These are phyloP conservation scores for Talaromyces amestolkiae DNA, from an alignment of 2,329 filamentous ascomycete genomes.

Conservation along the genomic window DNA sequence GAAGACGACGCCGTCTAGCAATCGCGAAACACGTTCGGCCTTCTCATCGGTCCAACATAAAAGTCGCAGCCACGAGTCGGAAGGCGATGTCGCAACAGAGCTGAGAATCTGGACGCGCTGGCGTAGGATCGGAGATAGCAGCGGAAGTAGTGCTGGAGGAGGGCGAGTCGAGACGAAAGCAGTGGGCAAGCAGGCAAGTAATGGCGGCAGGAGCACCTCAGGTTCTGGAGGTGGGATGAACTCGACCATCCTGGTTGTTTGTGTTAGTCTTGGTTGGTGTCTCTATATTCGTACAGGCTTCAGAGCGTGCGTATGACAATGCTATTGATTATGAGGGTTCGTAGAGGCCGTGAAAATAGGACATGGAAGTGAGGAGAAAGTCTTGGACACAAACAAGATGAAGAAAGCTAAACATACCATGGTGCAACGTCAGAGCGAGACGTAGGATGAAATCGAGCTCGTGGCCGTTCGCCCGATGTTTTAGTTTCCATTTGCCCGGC, in stretches of 20 bases:
- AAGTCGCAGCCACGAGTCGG: slow-evolving; percentile 57
- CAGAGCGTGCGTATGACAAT: neutral
- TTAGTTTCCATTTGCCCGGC: slow-evolving; percentile 20
- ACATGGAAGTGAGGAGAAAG: neutral
- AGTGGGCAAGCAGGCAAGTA: slow-evolving; percentile 63
- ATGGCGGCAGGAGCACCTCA: slow-evolving; percentile 57
- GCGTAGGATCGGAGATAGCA: slow-evolving; percentile 62
- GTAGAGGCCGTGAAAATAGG: neutral
- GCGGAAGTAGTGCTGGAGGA: slow-evolving; percentile 59
- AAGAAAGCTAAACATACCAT: slow-evolving; percentile 11
- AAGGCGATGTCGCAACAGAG: slow-evolving; percentile 40
- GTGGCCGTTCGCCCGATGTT: slow-evolving; percentile 12
- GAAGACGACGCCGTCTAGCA: slow-evolving; percentile 55
- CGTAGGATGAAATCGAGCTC: slow-evolving; percentile 1
- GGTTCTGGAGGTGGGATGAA: slow-evolving; percentile 56
- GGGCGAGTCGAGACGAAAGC: slow-evolving; percentile 59
- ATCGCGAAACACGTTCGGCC: slow-evolving; percentile 52
- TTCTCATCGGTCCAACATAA: slow-evolving; percentile 58
- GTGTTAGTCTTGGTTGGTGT: neutral
- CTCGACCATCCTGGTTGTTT: slow-evolving; percentile 49
- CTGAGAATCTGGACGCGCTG: slow-evolving; percentile 60
- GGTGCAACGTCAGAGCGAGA: slow-evolving; percentile 13
- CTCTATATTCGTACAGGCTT: neutral
- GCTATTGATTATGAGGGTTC: neutral
- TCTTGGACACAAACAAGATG: neutral